Base-by-base conservation (phyloP, 768 basidiomycete genomes). In the Russula emetica region DNA sequence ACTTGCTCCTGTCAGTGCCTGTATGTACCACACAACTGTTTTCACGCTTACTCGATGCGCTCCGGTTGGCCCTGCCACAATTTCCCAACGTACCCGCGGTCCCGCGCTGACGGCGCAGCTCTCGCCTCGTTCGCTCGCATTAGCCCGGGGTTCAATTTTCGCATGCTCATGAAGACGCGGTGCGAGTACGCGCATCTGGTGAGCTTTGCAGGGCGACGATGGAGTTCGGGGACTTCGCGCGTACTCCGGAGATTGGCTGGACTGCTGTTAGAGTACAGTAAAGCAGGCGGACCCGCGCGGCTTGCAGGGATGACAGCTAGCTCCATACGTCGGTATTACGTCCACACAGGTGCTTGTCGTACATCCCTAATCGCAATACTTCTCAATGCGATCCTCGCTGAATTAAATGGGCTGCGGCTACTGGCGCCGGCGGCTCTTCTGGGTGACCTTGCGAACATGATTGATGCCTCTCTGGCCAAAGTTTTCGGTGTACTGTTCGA, bases 131-230 rank as follows among this genome's bases (percentile, higher is more conserved):
- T 97, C 70, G 82, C 92, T 0, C 84, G 94, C n/a, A n/a, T n/a
- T n/a, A n/a, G 22, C 82, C 95, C 18, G 95, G n/a, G 95, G 0
- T 80, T 96, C 69, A 94, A 97, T 72, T 98, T 99, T 74, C 83
- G 87, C 38, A 74, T 79, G 0, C 74, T 88, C n/a, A 76, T 97
- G 79, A 80, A 44, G 74, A 77, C 52, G 87, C 89, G 2, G 86
- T 94, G 11, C 72, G 81, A 3, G 73, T 76, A 30, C 80, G 83
- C 6, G 83, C 89, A 38, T 75, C 76, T 11, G 76, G 76, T 34
- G 84, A 87, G 47, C n/a, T n/a, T n/a, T n/a, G n/a, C 8, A 72
- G 73, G 0, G 82, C 81, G 0, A 63, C 74, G 3, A 69, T 69
- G 0, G 71, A 69, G 10, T 74, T 54, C 13, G 45, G 28, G 24